Conservation (phyloP, 768 basidiomycete genomes). For the Lyophyllum semitale region DNA sequence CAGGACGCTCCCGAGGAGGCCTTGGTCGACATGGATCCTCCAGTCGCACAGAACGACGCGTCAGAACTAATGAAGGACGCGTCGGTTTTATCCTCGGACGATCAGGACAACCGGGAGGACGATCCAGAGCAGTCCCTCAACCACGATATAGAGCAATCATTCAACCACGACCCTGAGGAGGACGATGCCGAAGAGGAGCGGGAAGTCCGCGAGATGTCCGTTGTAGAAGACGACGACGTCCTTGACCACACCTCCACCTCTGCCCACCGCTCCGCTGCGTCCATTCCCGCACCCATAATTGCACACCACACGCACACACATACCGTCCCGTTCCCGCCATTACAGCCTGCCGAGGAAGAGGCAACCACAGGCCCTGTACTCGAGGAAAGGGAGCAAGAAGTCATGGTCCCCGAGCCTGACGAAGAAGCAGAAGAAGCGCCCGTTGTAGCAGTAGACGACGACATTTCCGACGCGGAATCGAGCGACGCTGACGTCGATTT, state of each 20-base stretch:
- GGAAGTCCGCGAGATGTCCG: constrained; percentile 17
- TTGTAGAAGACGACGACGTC: constrained; percentile 7
- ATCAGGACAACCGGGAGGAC: neutral
- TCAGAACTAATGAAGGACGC: neutral
- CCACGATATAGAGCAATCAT: neutral
- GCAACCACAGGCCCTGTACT: no score
- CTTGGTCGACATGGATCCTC: neutral
- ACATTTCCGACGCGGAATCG: constrained; percentile 32
- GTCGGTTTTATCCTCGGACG: neutral
- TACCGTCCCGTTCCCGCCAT: neutral
- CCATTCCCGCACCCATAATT: neutral
- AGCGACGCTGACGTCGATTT: constrained; percentile 41
- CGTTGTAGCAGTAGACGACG: constrained; percentile 18
- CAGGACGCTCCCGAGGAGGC: neutral
- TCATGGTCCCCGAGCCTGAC: neutral
- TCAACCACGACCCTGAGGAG: neutral
- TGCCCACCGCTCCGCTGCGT: neutral
- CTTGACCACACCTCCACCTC: neutral
- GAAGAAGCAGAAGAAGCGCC: constrained; percentile 1
- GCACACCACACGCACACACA: neutral
- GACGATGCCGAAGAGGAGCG: constrained; percentile 13
- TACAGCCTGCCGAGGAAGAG: neutral
- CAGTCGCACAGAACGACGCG: neutral
- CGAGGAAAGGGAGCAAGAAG: neutral
- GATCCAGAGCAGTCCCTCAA: neutral